Base-by-base conservation (phyloP, 345 rosid genomes). In the Eucalyptus marginata region DNA sequence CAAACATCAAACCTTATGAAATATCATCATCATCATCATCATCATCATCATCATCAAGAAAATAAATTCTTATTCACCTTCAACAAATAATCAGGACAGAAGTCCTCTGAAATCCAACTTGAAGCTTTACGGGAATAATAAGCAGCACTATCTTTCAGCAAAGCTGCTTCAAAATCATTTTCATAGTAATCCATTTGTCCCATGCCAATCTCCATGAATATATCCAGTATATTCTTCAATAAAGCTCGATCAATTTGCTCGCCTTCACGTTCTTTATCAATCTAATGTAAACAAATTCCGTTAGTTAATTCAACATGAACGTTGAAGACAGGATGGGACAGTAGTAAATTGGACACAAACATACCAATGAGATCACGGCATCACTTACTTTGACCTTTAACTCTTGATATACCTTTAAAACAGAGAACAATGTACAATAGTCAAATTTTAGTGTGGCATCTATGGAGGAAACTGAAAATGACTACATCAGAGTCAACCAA, bases 71-170 rank as follows among this genome's bases (percentile, higher is more conserved):
- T 49, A 86, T 64, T 89, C 91, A 88, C 99, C 96, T 97, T 97
- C 88, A 94, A 86, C 98, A 98, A 92, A 92, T 98, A 98, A 64
- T 93, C 96, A 47, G 96, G 97, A 90, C 98, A 95, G 76, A 98
- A 95, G 92, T 95, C 96, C 81, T 93, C 95, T 71, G 87, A 87
- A 88, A 96, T 96, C 99, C 99, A 97, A 90, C 88, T 94, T 81
- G 99, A 93, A 64, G 99, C 99, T 89, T 97, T 98, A 17, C 96
- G 95, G 90, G 96, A 95, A 93, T 98, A 98, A 92, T 95, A 98
- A 49, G 95, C 92, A 86, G 96, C 93, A 52, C 95, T 91, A 90
- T 94, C 98, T 50, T 92, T 79, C 88, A 98, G 98, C 97, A 95
- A 90, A 90, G 90, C 87, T 87, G 36, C 93, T 90, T 98, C 99